phyloP scores from a whole-genome alignment of 2,329 filamentous ascomycete genomes.

The Monilinia polystroma region DNA sequence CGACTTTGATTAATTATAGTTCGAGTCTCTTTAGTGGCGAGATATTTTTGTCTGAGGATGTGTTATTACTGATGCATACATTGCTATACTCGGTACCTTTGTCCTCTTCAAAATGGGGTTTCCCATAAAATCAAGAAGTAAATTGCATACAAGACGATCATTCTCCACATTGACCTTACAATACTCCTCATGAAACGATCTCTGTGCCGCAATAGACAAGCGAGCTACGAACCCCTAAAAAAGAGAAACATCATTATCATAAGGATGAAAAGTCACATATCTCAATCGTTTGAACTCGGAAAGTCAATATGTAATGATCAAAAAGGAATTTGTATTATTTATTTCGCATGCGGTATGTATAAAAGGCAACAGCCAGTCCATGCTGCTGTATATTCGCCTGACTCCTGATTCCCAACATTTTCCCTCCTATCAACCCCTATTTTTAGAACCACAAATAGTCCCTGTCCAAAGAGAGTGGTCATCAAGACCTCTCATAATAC shows the following conservation, averaged over 20 bases:
- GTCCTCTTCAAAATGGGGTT: background rate
- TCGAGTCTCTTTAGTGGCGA: too few species aligned
- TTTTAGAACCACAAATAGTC: background rate
- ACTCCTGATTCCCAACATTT: constrained; percentile 11
- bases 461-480: background rate
- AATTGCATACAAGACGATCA: background rate
- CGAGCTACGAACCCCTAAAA: background rate
- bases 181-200: too few species aligned
- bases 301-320: background rate
- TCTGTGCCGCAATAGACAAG: background rate
- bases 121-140: background rate
- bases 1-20: too few species aligned
- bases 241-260: background rate
- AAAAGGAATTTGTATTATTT: constrained; percentile 10
- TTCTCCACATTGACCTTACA: background rate
- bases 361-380: constrained; percentile 12
- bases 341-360: constrained; percentile 1
- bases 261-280: background rate
- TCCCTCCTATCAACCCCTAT: background rate
- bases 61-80: background rate
- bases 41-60: too few species aligned
- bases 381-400: constrained; percentile 9
- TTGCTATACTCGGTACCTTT: background rate
- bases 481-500: constrained; percentile 21
- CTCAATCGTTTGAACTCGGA: background rate